Conservation (phyloP, 805 yeast species). For the Starmerella ratchasimensis region DNA sequence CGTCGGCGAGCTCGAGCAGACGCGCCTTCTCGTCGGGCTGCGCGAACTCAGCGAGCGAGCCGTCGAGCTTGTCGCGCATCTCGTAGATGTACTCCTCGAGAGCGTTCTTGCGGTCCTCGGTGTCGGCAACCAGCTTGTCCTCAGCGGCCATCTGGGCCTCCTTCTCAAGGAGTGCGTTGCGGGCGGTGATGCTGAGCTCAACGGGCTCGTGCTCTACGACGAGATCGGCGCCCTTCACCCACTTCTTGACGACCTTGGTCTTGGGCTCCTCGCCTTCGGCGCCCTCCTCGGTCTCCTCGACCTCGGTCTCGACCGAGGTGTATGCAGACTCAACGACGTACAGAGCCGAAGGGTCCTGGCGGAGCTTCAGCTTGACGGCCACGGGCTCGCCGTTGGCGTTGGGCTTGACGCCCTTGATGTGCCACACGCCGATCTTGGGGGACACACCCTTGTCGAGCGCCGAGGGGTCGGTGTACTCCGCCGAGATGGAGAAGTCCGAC, state of each 20-base stretch:
- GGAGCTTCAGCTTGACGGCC: slow-evolving; percentile 81
- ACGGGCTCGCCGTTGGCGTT: slow-evolving; percentile 46
- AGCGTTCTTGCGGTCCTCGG: slow-evolving; percentile 97
- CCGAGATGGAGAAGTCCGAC: slow-evolving; percentile 74
- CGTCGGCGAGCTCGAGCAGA: slow-evolving; percentile 55
- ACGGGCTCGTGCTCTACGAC: slow-evolving; percentile 41
- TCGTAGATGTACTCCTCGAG: slow-evolving; percentile 97
- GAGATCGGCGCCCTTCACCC: slow-evolving; percentile 81
- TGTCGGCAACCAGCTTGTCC: slow-evolving; percentile 94
- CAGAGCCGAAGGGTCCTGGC: slow-evolving; percentile 95
- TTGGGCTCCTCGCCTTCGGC: slow-evolving; percentile 52
- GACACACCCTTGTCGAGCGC: slow-evolving; percentile 58
- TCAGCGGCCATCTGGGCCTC: slow-evolving; percentile 75
- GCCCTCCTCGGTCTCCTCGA: slow-evolving; percentile 76
- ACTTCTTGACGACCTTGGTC: slow-evolving; percentile 79
- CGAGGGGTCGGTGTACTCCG: slow-evolving; percentile 64
- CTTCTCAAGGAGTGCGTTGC: slow-evolving; percentile 57
- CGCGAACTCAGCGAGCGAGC: slow-evolving; percentile 76
- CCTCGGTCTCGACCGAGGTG: slow-evolving; percentile 81
- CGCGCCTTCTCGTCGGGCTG: slow-evolving; percentile 78
- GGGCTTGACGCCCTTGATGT: slow-evolving; percentile 70
- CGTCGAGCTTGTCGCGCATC: slow-evolving; percentile 92
- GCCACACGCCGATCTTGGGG: slow-evolving; percentile 68
- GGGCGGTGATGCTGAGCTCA: slow-evolving; percentile 45
- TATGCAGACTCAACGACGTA: slow-evolving; percentile 88